These are phyloP conservation scores for Ogataea allantospora DNA, from an alignment of 805 yeast species.

Conservation along the genomic window DNA sequence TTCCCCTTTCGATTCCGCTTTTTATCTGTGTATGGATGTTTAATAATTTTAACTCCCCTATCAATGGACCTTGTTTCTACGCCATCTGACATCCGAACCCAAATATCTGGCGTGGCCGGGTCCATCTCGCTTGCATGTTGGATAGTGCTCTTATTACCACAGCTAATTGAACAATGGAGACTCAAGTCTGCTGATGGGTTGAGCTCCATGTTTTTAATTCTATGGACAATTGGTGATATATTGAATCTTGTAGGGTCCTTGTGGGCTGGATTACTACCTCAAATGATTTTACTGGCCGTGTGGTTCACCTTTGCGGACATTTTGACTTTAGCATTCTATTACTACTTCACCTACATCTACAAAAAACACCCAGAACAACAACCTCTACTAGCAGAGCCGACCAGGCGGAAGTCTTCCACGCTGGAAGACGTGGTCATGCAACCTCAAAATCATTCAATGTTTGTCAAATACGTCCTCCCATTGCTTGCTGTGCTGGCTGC, in stretches of 20 bases:
- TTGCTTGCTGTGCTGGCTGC: conserved; percentile 58
- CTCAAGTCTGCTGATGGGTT: conserved; percentile 74
- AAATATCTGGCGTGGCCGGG: conserved; percentile 63
- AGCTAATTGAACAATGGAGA: conserved; percentile 77
- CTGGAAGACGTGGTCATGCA: conserved; percentile 49
- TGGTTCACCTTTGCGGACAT: conserved; percentile 79
- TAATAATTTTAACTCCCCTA: background rate
- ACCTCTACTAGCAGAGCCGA: conserved; percentile 32
- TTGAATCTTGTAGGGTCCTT: conserved; percentile 65
- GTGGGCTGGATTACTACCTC: conserved; percentile 69
- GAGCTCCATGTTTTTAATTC: conserved; percentile 60
- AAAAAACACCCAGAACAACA: conserved; percentile 27
- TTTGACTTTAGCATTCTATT: conserved; percentile 55
- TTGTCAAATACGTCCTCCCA: conserved; percentile 56
- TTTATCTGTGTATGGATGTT: background rate
- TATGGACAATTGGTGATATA: conserved; percentile 74
- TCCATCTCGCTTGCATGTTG: conserved; percentile 76
- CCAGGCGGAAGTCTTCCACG: conserved; percentile 43
- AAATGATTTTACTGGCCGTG: conserved; percentile 64
- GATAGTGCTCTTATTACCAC: conserved; percentile 75
- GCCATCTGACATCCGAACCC: conserved; percentile 37
- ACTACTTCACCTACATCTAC: conserved; percentile 55
- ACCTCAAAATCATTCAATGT: conserved; percentile 46
- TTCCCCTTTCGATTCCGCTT: background rate
- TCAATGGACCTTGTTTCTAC: conserved; percentile 1